These are phyloP conservation scores for Chloropicon primus DNA, from an alignment of 139 green algal genomes.

Conservation along the genomic window DNA sequence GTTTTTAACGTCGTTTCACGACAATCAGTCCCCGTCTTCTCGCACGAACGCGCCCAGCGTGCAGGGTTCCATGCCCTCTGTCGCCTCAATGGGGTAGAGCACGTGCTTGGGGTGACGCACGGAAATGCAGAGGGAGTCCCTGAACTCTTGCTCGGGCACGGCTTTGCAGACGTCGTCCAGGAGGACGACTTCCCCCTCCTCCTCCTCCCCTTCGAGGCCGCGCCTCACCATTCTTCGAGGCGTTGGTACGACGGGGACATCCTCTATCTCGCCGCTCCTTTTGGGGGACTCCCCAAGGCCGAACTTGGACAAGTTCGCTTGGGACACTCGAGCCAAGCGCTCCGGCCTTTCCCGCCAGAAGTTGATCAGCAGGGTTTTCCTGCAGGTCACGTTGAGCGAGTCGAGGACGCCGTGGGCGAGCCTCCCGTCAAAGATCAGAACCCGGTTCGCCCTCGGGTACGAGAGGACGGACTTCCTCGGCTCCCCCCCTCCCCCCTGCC, in stretches of 20 bases:
- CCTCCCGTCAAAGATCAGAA: constrained; percentile 42
- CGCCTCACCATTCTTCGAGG: no score
- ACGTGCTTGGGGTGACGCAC: background rate
- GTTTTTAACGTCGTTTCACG: no score
- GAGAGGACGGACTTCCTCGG: constrained; percentile 25
- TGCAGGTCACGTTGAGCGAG: constrained; percentile 2
- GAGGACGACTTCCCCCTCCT: background rate
- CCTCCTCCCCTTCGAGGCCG: background rate
- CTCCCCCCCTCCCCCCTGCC: constrained; percentile 1
- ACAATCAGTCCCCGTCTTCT: background rate
- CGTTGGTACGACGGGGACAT: no score
- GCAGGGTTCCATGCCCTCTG: background rate
- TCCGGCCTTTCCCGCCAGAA: constrained; percentile 26
- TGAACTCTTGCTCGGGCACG: background rate
- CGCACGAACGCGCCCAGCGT: background rate
- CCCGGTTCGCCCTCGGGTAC: constrained; percentile 28
- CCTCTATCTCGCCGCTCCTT: no score
- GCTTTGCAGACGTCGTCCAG: background rate
- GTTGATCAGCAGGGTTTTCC: constrained; percentile 46
- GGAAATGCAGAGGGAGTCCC: background rate
- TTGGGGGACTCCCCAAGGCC: no score
- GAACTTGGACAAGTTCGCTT: background rate
- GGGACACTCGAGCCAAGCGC: background rate
- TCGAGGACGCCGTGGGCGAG: constrained; percentile 51
- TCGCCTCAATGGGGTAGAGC: background rate